Base-by-base conservation (phyloP, 1,284 basidiomycete genomes). In the Cryptococcus amylolentus region DNA sequence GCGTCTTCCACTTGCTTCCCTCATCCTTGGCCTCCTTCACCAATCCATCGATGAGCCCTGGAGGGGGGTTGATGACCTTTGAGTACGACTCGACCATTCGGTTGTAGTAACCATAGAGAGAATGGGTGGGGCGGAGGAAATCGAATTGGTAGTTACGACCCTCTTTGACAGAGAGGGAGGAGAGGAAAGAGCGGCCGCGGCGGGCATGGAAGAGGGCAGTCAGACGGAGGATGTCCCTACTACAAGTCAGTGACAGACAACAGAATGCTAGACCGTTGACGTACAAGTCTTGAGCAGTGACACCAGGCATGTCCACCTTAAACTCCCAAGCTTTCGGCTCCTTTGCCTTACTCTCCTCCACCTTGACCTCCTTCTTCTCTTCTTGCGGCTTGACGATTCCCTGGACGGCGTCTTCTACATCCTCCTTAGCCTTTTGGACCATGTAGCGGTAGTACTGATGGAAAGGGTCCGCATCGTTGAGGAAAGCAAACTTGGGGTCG, bases 111-210 rank as follows among this genome's bases (percentile, higher is more conserved):
- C 88, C 87, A 70, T 95, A 98, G 37, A 98, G 85, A 14, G 94
- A 97, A 75, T 98, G 95, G 1, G 86, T 90, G 4, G 95, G 96
- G 46, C 91, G 85, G 51, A 99, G 81, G 76, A 99, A 99, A 74
- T 98, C 96, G 71, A 98, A 99, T 70, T 98, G 95, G 73, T 91
- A 96, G 78, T 98, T 98, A 39, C 90, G 85, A 16, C 88, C 88
- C 79, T 99, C 96, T 50, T 87, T 84, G n/a, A 84, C 81, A 5
- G 91, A 90, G 27, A 99, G 84, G 8, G 87, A 83, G 5, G 86
- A 84, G 13, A 97, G 84, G 80, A 98, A 99, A 23, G 83, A 82
- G 28, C 88, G 86, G 3, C 96, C 96, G 53, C 92, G 85, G 20
- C 89, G 88, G 28, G 96, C 96, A 26, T 93, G 93, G 79, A 96